Conservation (phyloP, 345 rosid species). For the Rhizophora mangle region DNA sequence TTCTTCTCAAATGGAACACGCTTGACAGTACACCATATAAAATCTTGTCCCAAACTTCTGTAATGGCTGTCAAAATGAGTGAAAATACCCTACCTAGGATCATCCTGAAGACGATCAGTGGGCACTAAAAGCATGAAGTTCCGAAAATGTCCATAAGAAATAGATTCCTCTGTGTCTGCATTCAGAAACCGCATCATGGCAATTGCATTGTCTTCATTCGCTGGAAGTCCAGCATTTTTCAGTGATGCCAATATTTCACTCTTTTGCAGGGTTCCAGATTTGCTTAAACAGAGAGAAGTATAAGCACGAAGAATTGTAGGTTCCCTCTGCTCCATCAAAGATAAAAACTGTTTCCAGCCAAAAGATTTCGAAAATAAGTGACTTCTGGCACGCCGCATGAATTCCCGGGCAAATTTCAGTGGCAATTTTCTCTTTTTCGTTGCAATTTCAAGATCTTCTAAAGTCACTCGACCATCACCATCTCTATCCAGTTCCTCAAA, state of each 20-base stretch:
- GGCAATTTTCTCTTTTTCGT: conserved; percentile 91
- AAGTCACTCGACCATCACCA: conserved; percentile 88
- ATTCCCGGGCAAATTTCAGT: conserved; percentile 75
- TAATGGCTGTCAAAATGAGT: background rate
- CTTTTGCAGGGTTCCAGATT: conserved; percentile 93
- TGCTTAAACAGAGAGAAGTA: conserved; percentile 86
- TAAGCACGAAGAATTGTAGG: conserved; percentile 97
- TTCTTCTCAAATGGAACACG: background rate
- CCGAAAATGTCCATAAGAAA: conserved; percentile 94
- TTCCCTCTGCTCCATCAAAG: conserved; percentile 98
- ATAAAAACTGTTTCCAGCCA: conserved; percentile 95
- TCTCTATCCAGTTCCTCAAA: conserved; percentile 97
- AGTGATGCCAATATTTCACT: conserved; percentile 93
- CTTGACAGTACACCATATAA: conserved; percentile 2
- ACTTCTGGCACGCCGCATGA: conserved; percentile 78
- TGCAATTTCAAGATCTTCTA: conserved; percentile 95
- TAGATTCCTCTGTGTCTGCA: conserved; percentile 85
- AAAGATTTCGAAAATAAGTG: conserved; percentile 92
- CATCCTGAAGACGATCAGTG: conserved; percentile 87
- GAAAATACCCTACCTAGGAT: conserved; percentile 68
- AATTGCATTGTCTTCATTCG: conserved; percentile 90
- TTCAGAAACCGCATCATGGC: conserved; percentile 96
- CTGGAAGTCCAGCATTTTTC: conserved; percentile 87
- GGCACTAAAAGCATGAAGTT: conserved; percentile 96
- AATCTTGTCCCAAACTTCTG: background rate